Base-by-base conservation (phyloP, 1,284 basidiomycete genomes). In the Sporisorium scitamineum region DNA sequence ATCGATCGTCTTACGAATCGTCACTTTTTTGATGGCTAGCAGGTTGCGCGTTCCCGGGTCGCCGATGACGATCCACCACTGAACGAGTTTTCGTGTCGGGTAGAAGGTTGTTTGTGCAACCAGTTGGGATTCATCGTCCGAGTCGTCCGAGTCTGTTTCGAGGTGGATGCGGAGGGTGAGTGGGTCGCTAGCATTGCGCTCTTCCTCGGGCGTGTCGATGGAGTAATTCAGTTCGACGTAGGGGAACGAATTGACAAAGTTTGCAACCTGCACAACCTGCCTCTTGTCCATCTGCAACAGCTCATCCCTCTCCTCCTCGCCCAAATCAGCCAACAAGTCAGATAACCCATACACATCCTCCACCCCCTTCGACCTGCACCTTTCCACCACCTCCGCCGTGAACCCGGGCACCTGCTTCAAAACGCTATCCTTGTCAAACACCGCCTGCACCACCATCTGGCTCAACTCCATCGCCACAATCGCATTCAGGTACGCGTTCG, bases 401-500 rank as follows among this genome's bases (percentile, higher is more conserved):
- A 98, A 99, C 86, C 97, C 94, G 11, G 97, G 97, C 51, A 99
- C 92, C 85, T 99, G 96, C 84, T 93, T 94, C 83, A 98, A 72
- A 14, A 85, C 80, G 41, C 80, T 81, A 60, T 85, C 97, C 32
- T 92, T 92, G 83, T 99, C 95, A 96, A 96, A 98, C 85, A 96
- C 92, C 0, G 93, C 95, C 86, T 99, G 97, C 2, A 98, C 94
- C 85, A 94, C 95, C 96, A 99, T 99, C 87, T 99, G 97, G n/a
- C 92, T 93, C 65, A 99, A 86, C 87, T 99, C 97, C 97, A 99
- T 99, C 0, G 95, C 96, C 54, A 95, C 93, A 16, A 98, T 88
- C 1, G 95, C 96, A 82, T 92, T 96, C 80, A 99, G 86, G 91
- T 92, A 96, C 3, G 93, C 94, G 83, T 97, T 97, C 53, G 92